These are phyloP conservation scores for Euphorbia tirucalli DNA, from an alignment of 345 rosid genomes.

Conservation along the genomic window DNA sequence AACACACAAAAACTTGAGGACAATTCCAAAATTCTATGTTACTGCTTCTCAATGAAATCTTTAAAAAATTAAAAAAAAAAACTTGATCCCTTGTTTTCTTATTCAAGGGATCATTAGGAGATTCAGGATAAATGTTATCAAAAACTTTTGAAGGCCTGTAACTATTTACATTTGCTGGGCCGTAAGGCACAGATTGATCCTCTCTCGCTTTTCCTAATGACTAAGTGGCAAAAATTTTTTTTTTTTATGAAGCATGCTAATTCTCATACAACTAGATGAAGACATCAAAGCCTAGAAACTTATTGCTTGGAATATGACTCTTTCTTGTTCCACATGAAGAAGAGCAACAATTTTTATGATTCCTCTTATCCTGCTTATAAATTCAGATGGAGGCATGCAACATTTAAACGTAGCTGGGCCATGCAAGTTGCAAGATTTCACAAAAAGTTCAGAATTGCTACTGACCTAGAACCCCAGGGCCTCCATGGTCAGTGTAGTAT, in stretches of 20 bases:
- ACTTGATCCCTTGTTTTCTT: background rate
- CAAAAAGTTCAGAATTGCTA: slow-evolving; percentile 13
- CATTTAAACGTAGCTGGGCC: background rate
- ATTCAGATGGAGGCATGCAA: background rate
- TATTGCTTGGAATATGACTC: background rate
- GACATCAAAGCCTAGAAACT: background rate
- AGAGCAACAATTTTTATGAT: background rate
- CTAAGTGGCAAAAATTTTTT: background rate
- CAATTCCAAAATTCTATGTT: background rate
- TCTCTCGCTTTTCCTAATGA: background rate
- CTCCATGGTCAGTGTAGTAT: slow-evolving; percentile 84
- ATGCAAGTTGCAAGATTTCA: background rate
- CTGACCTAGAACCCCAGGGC: slow-evolving; percentile 95
- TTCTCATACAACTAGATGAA: background rate
- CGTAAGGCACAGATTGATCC: background rate
- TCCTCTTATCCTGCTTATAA: background rate
- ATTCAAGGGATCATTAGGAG: background rate
- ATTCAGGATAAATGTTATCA: background rate
- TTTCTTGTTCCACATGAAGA: too few relatives aligned
- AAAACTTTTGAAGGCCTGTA: background rate
- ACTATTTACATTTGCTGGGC: background rate
- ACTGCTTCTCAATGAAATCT: background rate
- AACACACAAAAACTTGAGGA: background rate
- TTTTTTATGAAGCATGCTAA: background rate
- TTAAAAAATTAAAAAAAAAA: too few relatives aligned